phyloP scores from a whole-genome alignment of 306 rosid genomes.

The Vigna reflexopilosa region DNA sequence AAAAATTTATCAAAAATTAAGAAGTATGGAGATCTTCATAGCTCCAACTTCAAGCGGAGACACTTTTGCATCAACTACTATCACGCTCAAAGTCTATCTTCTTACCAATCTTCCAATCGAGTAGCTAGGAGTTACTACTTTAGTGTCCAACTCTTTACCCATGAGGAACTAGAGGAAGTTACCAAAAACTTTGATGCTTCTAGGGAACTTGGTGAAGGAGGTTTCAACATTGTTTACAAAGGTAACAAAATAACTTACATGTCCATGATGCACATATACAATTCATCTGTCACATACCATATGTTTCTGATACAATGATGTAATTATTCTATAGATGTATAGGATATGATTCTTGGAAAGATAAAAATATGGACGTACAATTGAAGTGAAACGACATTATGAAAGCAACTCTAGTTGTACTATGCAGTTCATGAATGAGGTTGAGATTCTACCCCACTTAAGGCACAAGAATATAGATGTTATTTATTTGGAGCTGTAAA shows the following conservation, averaged over 20 bases:
- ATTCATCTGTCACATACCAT: too few species aligned
- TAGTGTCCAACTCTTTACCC: constrained; percentile 74
- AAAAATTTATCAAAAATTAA: too few species aligned
- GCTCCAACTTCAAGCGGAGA: constrained; percentile 64
- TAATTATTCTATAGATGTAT: too few species aligned
- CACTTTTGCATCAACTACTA: constrained; percentile 48
- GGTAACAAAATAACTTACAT: constrained; percentile 52
- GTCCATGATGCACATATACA: neutral
- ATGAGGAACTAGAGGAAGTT: constrained; percentile 76
- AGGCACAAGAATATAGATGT: constrained; percentile 53
- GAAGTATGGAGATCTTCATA: constrained; percentile 52
- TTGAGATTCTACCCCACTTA: constrained; percentile 66
- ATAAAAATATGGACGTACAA: constrained; percentile 68
- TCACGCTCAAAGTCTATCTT: constrained; percentile 60
- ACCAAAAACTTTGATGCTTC: constrained; percentile 72
- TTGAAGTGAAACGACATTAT: constrained; percentile 90
- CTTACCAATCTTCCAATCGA: constrained; percentile 61
- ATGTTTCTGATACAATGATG: too few species aligned
- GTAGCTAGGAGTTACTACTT: constrained; percentile 65
- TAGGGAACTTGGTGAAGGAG: constrained; percentile 89
- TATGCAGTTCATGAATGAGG: constrained; percentile 88
- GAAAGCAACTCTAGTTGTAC: constrained; percentile 75
- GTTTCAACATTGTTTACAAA: constrained; percentile 89
- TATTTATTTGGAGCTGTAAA: constrained; percentile 30
- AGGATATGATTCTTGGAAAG: too few species aligned